Evolutionary conservation across 2,329 filamentous ascomycete genomes (phyloP), one percentile per base, ranked within the genome.

Genomic region (Neoascochyta sp.): DNA sequence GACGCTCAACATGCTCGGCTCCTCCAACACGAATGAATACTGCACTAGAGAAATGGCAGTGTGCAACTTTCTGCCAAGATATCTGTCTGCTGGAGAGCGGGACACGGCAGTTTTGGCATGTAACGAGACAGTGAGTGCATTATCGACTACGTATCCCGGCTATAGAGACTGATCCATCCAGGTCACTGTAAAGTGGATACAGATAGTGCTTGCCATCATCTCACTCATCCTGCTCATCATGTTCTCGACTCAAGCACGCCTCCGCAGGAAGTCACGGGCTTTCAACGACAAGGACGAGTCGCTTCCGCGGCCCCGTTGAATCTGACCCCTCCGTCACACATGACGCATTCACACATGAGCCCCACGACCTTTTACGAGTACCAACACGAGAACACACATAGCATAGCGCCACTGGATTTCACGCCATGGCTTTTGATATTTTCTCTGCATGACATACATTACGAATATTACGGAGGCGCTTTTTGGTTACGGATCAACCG

Each of bases 131-230:
- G 54, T 59, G 19, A 48, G 54, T 51, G 4, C 7, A n/a, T 19
- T 7, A 21, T 29, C 8, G 19, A 17, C 35, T 44, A n/a, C 38
- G 17, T 14, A 11, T 3, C 11, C 8, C 9, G 16, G 12, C 34
- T 20, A 4, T 20, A 15, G 2, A 5, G 15, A n/a, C 34, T 32
- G 16, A 38, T 15, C 1, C 3, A 1, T 10, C 7, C 22, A 57
- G 54, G 30, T 44, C 6, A 36, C 43, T 10, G 48, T 52, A 5
- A 57, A 57, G 24, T 59, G 53, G 53, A 15, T 57, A 11, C 53
- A 56, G 19, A 38, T 59, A 16, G 29, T 50, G 11, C 24, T 59
- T 7, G 32, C 52, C 3, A 7, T 55, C 10, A 41, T 43, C 15
- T 33, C 41, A 1, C 33, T 51, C 7, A 16, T 43, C 4, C 33